Evolutionary conservation across 148 eudicot species (phyloP).

Genomic region (Mesembryanthemum crystallinum): DNA sequence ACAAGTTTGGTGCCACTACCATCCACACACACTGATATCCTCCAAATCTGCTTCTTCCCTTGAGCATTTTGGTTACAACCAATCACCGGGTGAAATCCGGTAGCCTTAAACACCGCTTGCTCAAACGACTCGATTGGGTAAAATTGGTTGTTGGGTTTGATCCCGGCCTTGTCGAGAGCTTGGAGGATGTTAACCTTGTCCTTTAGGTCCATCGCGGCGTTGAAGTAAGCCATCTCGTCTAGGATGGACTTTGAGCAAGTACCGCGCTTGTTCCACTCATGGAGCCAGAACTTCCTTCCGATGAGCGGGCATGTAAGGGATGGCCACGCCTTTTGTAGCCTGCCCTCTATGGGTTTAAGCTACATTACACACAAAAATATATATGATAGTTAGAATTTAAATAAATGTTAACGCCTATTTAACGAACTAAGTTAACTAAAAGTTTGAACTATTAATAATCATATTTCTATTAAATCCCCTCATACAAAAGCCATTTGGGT

Average conservation of each 20-base stretch:
- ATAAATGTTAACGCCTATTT: too few species aligned
- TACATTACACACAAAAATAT: not conserved
- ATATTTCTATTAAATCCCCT: too few species aligned
- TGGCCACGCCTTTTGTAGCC: not conserved
- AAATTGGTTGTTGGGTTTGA: conserved; percentile 22
- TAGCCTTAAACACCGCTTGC: conserved; percentile 6
- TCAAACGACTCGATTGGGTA: conserved; percentile 22
- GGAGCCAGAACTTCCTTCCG: not conserved
- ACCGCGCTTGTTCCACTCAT: not conserved
- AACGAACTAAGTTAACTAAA: too few species aligned
- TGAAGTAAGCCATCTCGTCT: not conserved
- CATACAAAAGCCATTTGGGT: too few species aligned
- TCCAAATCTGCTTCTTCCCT: conserved; percentile 16
- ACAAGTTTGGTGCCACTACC: not conserved
- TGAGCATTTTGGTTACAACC: conserved; percentile 19
- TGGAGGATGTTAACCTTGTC: not conserved
- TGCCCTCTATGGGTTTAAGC: not conserved
- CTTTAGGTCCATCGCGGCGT: not conserved
- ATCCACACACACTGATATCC: conserved; percentile 20
- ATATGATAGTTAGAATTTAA: not conserved
- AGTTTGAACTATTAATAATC: too few species aligned
- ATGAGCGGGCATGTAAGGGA: not conserved
- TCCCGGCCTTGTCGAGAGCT: not conserved
- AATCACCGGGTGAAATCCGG: conserved; percentile 16
- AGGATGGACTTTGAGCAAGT: not conserved